Base-by-base conservation (phyloP, 345 rosid genomes). In the Mangifera indica region DNA sequence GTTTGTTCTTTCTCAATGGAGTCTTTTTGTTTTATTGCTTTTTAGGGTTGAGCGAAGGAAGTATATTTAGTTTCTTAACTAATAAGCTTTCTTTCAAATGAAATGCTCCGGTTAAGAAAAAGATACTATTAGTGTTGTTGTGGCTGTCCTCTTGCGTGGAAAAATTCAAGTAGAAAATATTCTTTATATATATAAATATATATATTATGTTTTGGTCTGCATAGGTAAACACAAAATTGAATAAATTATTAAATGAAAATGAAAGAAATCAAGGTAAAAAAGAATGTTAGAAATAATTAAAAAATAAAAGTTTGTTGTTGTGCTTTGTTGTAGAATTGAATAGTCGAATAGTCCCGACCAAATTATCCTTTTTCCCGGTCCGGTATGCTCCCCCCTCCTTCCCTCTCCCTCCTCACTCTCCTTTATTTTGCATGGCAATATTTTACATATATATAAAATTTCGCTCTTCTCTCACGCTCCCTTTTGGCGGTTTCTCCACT, bases 1-100 rank as follows among this genome's bases (percentile, higher is more conserved):
- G 70, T 53, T 78, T 78, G 78, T 77, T 71, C 71, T 13, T 73
- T 79, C 82, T 74, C 79, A 68, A 69, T 71, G 63, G 73, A 72
- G 82, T 82, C 88, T 87, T 83, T 89, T 87, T 82, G 87, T 87
- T 83, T 82, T 79, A 42, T 82, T 74, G 78, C 86, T 87, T 86
- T 83, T 76, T 85, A 84, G 85, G 85, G 84, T 83, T 86, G 68
- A 59, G 84, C 73, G 79, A 75, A 76, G 82, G 67, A 3, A 10
- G 52, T 63, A 55, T 1, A 3, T 21, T 6, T 18, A 24, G 74
- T 83, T 86, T 76, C 87, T 86, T 86, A 77, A 78, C 75, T 79
- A 72, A 72, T 72, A 84, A 84, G 86, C 80, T 78, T 60, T 81
- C 70, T 79, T 70, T 63, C 40, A 48, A 42, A 40, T 54, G 73